Evolutionary conservation across 768 basidiomycete species (phyloP).

Genomic region (Suillus weaverae): DNA sequence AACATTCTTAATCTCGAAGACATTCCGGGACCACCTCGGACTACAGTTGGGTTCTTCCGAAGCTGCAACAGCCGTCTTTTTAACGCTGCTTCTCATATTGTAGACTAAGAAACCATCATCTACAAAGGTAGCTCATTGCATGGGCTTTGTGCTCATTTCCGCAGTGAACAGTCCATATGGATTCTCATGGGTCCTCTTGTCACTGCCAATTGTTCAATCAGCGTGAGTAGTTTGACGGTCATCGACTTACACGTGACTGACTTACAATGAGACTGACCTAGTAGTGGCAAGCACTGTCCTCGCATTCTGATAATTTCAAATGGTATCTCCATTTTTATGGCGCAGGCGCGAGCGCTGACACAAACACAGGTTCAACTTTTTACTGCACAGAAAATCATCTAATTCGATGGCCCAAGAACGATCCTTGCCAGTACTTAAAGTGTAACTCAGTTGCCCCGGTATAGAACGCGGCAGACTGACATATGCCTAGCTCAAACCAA

Average conservation of each 20-base stretch:
- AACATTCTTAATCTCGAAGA: neutral
- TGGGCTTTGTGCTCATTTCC: neutral
- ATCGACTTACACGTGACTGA: too few relatives aligned
- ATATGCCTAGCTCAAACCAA: neutral
- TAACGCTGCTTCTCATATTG: neutral
- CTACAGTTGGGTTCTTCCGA: neutral
- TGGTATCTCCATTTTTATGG: neutral
- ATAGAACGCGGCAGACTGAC: neutral
- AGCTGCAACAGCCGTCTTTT: neutral
- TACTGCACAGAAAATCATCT: neutral
- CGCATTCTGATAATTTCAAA: neutral
- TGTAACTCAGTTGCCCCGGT: neutral
- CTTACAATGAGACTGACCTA: too few relatives aligned
- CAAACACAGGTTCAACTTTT: neutral
- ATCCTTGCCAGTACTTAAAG: neutral
- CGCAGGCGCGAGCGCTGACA: neutral
- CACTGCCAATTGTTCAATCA: too few relatives aligned
- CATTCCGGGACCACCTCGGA: neutral
- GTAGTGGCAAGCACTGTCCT: neutral
- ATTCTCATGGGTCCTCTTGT: too few relatives aligned
- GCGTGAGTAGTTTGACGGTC: too few relatives aligned
- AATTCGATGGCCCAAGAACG: neutral
- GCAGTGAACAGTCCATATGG: neutral
- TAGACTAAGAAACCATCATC: neutral
- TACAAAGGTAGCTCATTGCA: neutral